Base-by-base conservation (phyloP, 225 moss, liverwort and hornwort genomes). In the Pseudoscleropodium purum region DNA sequence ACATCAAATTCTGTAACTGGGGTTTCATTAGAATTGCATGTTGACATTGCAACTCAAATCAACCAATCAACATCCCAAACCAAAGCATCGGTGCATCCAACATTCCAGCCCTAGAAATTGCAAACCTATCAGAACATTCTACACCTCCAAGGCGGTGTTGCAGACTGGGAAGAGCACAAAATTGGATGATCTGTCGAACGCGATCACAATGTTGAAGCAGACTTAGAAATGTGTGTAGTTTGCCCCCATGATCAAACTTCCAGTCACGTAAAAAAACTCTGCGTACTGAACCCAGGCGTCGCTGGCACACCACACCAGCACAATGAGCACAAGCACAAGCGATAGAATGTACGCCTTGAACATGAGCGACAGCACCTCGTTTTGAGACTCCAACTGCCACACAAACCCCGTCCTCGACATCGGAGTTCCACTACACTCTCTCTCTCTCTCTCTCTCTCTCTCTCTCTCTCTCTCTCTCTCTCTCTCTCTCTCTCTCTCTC, bases 311-410 rank as follows among this genome's bases (percentile, higher is more conserved):
- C 90, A 92, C 87, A 90, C 89, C 68, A 92, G 84, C 39, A 91
- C 92, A 37, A 81, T 60, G 81, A 89, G 31, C 45, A 92, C 92
- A 30, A 92, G 89, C 25, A 59, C 89, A 24, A 92, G 84, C 65
- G 90, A 92, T 45, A 92, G 52, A 66, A 86, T 67, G 86, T 90
- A 92, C n/a, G 92, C 92, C 84, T 92, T 90, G 37, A 86, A 87
- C 80, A 92, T 89, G 68, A 92, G 81, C 87, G 67, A 92, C 84
- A 92, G 75, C 34, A 92, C 89, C 86, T 92, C 92, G 54, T 84
- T 87, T 27, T 90, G 84, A 33, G 89, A 83, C 61, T 89, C 89
- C 52, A 75, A 66, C 37, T 84, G 90, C 87, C n/a, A 80, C 61
- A 84, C 13, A 2, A 81, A 20, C 52, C 87, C 33, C 60, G 70